These are phyloP conservation scores for Quercus rubra DNA, from an alignment of 306 rosid species.

Conservation along the genomic window DNA sequence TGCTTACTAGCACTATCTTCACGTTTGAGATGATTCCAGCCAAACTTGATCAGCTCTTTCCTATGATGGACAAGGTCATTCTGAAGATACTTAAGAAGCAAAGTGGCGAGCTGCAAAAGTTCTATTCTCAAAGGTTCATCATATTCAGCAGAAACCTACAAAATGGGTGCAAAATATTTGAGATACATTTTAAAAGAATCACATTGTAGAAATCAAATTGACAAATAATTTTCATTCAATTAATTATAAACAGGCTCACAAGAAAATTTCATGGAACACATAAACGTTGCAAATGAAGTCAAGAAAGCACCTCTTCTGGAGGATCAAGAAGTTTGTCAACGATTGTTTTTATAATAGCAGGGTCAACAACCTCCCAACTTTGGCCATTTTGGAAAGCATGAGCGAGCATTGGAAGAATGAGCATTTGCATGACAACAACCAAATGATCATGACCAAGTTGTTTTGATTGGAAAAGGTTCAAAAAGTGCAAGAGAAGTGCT, in stretches of 20 bases:
- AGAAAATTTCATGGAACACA: constrained; percentile 1
- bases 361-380: constrained; percentile 99
- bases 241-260: not conserved
- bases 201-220: not conserved
- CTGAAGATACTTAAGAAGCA: constrained; percentile 97
- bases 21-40: constrained; percentile 99
- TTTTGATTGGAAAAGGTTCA: constrained; percentile 84
- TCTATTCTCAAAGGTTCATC: constrained; percentile 96
- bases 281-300: not conserved
- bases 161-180: constrained; percentile 20
- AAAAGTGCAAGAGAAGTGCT: constrained; percentile 77
- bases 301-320: constrained; percentile 82
- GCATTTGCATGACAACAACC: constrained; percentile 98
- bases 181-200: not conserved
- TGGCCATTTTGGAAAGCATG: constrained; percentile 95
- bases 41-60: constrained; percentile 96
- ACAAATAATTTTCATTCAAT: constrained; percentile 2
- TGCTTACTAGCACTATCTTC: constrained; percentile 99
- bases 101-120: constrained; percentile 93
- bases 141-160: constrained; percentile 96
- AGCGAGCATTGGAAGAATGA: constrained; percentile 97
- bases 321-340: constrained; percentile 99
- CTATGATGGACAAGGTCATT: constrained; percentile 95
- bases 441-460: constrained; percentile 88
- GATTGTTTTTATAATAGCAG: constrained; percentile 73